A percentile compares a stretch with the other conserved stretches of the same genome.
Evolutionary conservation across 805 yeast species (phyloP).

Genomic region (Wickerhamiella kazuoi): DNA sequence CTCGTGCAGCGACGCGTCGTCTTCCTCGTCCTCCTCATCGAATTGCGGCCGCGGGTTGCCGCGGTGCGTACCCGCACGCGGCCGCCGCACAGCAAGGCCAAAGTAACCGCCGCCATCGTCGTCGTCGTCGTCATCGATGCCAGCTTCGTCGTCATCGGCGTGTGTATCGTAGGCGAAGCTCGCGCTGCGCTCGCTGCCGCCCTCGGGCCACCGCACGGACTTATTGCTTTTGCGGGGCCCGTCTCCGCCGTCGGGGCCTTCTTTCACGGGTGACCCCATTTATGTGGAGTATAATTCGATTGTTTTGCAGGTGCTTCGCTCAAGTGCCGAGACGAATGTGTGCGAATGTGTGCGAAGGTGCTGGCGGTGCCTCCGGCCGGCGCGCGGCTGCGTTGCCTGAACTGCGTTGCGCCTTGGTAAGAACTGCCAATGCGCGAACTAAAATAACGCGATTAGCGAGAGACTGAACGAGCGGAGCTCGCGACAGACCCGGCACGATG

Average conservation of each 20-base stretch:
- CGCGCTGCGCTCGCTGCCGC: neutral
- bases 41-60: neutral
- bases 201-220: constrained; percentile 3
- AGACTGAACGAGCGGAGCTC: too few species aligned
- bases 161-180: constrained; percentile 1
- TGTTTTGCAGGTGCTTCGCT: too few species aligned
- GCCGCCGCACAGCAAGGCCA: neutral
- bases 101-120: constrained; percentile 3
- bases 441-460: too few species aligned
- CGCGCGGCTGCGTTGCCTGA: too few species aligned
- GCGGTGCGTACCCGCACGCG: neutral
- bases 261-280: neutral
- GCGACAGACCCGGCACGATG: too few species aligned
- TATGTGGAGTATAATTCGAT: too few species aligned
- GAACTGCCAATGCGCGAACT: too few species aligned
- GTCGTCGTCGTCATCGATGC: constrained; percentile 2
- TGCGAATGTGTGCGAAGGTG: too few species aligned
- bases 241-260: neutral
- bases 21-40: neutral
- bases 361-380: too few species aligned
- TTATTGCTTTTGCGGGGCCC: neutral
- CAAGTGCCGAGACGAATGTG: too few species aligned
- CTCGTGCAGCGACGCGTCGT: neutral
- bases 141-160: neutral
- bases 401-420: too few species aligned